These are phyloP conservation scores for Penstemon newberryi DNA, from an alignment of 257 asterid species.

Conservation along the genomic window DNA sequence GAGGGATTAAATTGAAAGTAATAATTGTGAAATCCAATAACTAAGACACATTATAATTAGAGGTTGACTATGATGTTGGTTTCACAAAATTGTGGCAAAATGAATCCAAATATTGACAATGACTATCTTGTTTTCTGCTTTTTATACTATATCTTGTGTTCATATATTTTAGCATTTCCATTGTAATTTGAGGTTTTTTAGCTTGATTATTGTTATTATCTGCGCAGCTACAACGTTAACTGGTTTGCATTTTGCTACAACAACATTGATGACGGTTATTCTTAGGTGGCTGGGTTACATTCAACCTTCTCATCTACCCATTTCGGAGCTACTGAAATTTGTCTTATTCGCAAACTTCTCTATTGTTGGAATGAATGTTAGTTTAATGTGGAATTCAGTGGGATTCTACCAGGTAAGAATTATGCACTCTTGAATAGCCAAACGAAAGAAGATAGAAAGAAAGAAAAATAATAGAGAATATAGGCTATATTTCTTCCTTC, in stretches of 20 bases:
- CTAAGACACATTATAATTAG: background rate
- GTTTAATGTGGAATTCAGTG: constrained; percentile 99
- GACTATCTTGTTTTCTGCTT: constrained; percentile 17
- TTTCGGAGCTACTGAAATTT: constrained; percentile 78
- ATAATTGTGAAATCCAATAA: background rate
- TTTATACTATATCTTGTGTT: background rate
- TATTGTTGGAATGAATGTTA: constrained; percentile 97
- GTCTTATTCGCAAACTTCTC: constrained; percentile 92
- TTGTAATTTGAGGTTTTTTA: constrained; percentile 21
- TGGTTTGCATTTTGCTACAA: constrained; percentile 93
- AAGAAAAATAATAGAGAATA: background rate
- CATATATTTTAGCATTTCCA: constrained; percentile 5
- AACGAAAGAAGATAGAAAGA: background rate
- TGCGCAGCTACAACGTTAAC: constrained; percentile 95
- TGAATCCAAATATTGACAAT: constrained; percentile 3
- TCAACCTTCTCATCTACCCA: constrained; percentile 90
- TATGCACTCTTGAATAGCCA: constrained; percentile 16
- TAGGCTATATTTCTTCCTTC: background rate
- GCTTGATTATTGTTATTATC: constrained; percentile 36
- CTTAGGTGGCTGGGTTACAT: constrained; percentile 96
- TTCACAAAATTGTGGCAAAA: background rate
- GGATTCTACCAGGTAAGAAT: constrained; percentile 92
- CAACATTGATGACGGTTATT: constrained; percentile 90
- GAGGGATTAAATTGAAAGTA: background rate
- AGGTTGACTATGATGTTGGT: background rate